These are phyloP conservation scores for Ganoderma boninense DNA, from an alignment of 1,284 basidiomycete species.

Conservation along the genomic window DNA sequence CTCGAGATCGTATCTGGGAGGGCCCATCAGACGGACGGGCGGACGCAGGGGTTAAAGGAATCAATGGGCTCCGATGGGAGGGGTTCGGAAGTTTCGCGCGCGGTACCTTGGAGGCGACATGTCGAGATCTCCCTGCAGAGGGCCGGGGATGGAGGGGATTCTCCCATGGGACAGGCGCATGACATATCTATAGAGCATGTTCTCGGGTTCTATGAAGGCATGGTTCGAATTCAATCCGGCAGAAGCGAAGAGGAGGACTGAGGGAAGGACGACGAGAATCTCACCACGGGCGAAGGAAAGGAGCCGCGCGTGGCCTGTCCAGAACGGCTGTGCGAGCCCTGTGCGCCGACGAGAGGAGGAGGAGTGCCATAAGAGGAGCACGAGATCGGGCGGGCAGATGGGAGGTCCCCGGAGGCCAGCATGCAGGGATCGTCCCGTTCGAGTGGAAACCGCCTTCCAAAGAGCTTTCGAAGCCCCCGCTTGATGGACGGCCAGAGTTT, in stretches of 20 bases:
- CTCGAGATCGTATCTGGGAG: conserved; percentile 7
- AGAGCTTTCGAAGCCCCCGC: conserved; percentile 12
- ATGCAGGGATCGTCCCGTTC: conserved; percentile 24
- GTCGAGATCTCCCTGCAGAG: conserved; percentile 13
- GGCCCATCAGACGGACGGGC: conserved; percentile 11
- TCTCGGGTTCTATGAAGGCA: conserved; percentile 9
- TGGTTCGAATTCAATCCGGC: conserved; percentile 8
- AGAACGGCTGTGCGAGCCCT: conserved; percentile 8
- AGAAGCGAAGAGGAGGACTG: conserved; percentile 9
- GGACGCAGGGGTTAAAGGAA: conserved; percentile 3
- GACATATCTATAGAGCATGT: conserved; percentile 10
- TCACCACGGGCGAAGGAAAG: conserved; percentile 15
- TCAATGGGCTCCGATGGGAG: neutral
- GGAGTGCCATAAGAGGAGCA: neutral
- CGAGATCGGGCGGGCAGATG: conserved; percentile 18
- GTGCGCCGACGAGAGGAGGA: neutral
- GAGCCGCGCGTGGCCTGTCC: neutral
- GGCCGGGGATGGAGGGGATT: conserved; percentile 1
- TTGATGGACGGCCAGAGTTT: conserved; percentile 12
- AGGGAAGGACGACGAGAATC: conserved; percentile 21
- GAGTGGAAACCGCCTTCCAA: conserved; percentile 13
- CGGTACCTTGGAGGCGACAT: conserved; percentile 13
- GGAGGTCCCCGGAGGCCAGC: conserved; percentile 20
- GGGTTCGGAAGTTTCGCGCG: conserved; percentile 11
- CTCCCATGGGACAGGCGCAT: conserved; percentile 12